Conservation (phyloP, 495 filamentous ascomycete genomes). For the Saxophila tyrrhenica region DNA sequence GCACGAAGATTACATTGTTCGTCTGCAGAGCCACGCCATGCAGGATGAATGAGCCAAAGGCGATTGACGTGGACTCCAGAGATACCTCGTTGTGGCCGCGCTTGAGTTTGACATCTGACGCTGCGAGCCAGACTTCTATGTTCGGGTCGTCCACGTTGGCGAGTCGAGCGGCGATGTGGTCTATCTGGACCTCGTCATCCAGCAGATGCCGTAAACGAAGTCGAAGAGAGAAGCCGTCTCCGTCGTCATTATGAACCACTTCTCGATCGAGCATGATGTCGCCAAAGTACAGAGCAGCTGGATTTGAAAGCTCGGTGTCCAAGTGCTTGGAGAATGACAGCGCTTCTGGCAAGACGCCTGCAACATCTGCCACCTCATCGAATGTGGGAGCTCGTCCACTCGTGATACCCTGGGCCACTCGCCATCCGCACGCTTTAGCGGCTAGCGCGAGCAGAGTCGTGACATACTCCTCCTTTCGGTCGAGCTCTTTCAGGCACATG, state of each 20-base stretch:
- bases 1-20: conserved; percentile 57
- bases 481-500: conserved; percentile 66
- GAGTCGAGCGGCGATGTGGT: conserved; percentile 56
- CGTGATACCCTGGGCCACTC: background rate
- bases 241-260: conserved; percentile 55
- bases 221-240: conserved; percentile 67
- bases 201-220: conserved; percentile 63
- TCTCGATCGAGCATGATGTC: conserved; percentile 57
- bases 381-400: background rate
- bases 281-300: conserved; percentile 62
- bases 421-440: conserved; percentile 41
- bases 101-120: conserved; percentile 34
- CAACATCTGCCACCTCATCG: conserved; percentile 26
- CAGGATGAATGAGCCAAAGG: conserved; percentile 58
- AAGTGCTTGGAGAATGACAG: conserved; percentile 50
- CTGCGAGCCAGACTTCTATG: conserved; percentile 57
- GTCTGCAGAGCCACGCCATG: conserved; percentile 58
- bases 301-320: conserved; percentile 52
- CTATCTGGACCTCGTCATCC: conserved; percentile 54
- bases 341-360: conserved; percentile 54
- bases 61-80: conserved; percentile 44
- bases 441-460: conserved; percentile 62
- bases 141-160: conserved; percentile 34
- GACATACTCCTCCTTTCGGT: conserved; percentile 68
- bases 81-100: conserved; percentile 34